Evolutionary conservation across 345 rosid genomes (phyloP).

Genomic region (Brassica cretica): DNA sequence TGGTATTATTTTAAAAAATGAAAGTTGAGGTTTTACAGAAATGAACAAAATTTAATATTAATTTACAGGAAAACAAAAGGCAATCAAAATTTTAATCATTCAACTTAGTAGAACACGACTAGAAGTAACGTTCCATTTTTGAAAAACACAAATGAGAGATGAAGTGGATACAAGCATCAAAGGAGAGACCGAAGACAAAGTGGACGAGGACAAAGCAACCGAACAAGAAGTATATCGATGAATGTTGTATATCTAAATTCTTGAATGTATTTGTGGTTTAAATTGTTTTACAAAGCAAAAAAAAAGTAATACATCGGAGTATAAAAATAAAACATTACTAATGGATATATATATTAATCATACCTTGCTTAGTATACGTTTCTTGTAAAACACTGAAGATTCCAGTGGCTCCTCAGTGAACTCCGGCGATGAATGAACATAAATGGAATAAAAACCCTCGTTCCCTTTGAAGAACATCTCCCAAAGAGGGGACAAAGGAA

Average conservation of each 20-base stretch:
- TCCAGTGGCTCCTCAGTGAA: constrained; percentile 44
- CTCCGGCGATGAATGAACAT: constrained; percentile 65
- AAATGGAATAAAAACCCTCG: constrained; percentile 55
- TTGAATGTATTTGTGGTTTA: not conserved
- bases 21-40: too few relatives aligned
- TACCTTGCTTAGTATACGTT: constrained; percentile 71
- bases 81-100: too few relatives aligned
- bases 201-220: not conserved
- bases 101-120: too few relatives aligned
- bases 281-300: too few relatives aligned
- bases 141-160: too few relatives aligned
- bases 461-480: constrained; percentile 62
- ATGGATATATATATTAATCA: not conserved
- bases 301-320: too few relatives aligned
- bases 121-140: too few relatives aligned
- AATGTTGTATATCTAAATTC: not conserved
- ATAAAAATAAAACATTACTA: not conserved
- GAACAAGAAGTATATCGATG: not conserved
- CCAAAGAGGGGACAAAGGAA: constrained; percentile 71
- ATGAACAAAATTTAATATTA: too few relatives aligned
- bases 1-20: too few relatives aligned
- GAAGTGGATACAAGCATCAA: too few relatives aligned
- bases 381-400: constrained; percentile 54
- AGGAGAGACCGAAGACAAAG: too few relatives aligned
- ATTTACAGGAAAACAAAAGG: too few relatives aligned